Base-by-base conservation (phyloP, 2,329 filamentous ascomycete species). In the Penicillium sp. region DNA sequence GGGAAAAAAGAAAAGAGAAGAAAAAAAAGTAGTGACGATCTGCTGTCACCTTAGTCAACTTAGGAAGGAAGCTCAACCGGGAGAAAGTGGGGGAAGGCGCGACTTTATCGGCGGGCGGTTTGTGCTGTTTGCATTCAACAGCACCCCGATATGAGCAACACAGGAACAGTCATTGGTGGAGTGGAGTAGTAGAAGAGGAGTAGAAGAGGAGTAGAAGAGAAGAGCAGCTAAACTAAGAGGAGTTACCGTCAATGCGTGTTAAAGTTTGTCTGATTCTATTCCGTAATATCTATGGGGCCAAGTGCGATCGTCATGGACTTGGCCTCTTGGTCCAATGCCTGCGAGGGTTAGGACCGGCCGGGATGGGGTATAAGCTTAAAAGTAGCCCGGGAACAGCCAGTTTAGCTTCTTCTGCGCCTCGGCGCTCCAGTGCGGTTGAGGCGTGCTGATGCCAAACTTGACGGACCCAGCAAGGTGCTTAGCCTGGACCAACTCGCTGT, bases 381-480 rank as follows among this genome's bases (percentile, higher is more conserved):
- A 90, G 71, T 92, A 91, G 2, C 87, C 89, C 1, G 92, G 91
- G 76, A 96, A 97, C 51, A 99, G 76, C 80, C 89, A 99, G 66
- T 87, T 83, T 46, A 96, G 77, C 76, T 85, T 93, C 81, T 90
- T 84, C 75, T 88, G 81, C 1, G 88, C 89, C 71, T 93, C 88
- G 12, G 83, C 78, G 54, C 82, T 83, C 64, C 91, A 84, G 21
- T 90, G 90, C 42, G 84, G 83, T 33, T 86, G 84, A 70, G 91
- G 89, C 42, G 93, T 97, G 78, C 93, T 95, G 58, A 95, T 84
- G 33, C 90, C 90, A 57, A 90, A 91, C 68, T 87, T 88, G 54
- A 86, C 85, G 29, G 83, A 81, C 12, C 90, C 90, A 66, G 86
- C 87, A 69, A 91, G 84, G 73, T 96, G 91, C 80, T 88, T 93